Percentiles rank a stretch among this genome's conserved stretches.
phyloP scores from a whole-genome alignment of 2,329 filamentous ascomycete genomes.

The Didymella exigua region DNA sequence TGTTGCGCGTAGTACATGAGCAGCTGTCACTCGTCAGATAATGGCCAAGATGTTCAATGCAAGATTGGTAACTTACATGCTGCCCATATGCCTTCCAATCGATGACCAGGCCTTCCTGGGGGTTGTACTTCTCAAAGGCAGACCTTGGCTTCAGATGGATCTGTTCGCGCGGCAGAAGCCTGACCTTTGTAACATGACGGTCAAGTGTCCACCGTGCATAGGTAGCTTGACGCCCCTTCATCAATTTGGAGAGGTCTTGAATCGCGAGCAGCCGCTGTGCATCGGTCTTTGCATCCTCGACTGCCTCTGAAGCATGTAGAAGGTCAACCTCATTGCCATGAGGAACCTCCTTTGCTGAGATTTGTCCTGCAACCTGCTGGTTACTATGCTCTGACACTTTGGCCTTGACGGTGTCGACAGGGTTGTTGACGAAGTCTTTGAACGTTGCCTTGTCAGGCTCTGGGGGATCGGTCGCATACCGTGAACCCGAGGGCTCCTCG shows the following conservation, averaged over 20 bases:
- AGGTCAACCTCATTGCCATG: slow-evolving; percentile 47
- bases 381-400: slow-evolving; percentile 31
- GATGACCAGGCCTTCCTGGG: slow-evolving; percentile 20
- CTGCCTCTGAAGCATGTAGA: slow-evolving; percentile 39
- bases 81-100: slow-evolving; percentile 39
- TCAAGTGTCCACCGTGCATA: slow-evolving; percentile 47
- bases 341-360: slow-evolving; percentile 53
- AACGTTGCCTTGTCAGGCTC: slow-evolving; percentile 28
- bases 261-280: slow-evolving; percentile 24
- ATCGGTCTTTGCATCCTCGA: slow-evolving; percentile 21
- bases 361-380: slow-evolving; percentile 34
- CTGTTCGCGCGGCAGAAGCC: slow-evolving; percentile 30
- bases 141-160: slow-evolving; percentile 24
- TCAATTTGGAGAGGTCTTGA: slow-evolving; percentile 25
- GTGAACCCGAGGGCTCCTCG: slow-evolving; percentile 23
- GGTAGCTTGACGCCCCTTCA: slow-evolving; percentile 39
- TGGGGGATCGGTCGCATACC: slow-evolving; percentile 23
- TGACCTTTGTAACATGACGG: slow-evolving; percentile 45
- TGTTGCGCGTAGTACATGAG: slow-evolving; percentile 34
- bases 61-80: slow-evolving; percentile 27
- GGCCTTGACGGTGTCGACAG: slow-evolving; percentile 31
- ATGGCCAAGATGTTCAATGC: neutral
- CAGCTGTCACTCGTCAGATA: slow-evolving; percentile 30
- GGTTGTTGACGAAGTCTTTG: slow-evolving; percentile 34
- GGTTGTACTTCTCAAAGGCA: slow-evolving; percentile 33